Evolutionary conservation across 768 basidiomycete species (phyloP).

Genomic region (Ramaria sp.): DNA sequence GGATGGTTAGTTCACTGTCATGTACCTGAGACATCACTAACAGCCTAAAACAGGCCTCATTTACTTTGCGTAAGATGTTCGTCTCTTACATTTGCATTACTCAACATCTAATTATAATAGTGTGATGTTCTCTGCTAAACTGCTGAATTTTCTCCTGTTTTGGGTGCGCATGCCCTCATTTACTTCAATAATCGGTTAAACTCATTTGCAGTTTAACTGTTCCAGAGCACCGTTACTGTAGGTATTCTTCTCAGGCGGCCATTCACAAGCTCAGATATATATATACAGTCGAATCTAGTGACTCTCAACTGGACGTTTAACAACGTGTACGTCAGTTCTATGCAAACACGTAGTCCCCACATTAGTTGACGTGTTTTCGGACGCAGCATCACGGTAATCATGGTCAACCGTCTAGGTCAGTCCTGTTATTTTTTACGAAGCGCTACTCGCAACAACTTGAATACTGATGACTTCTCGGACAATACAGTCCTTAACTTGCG

Average conservation of each 20-base stretch:
- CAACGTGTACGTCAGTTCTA: not conserved
- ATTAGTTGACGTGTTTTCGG: not conserved
- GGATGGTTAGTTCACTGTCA: not conserved
- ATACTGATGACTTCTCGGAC: not conserved
- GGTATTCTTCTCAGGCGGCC: not conserved
- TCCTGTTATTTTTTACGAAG: not conserved
- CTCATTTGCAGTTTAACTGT: not conserved
- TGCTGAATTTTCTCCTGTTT: not conserved
- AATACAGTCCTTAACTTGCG: not conserved
- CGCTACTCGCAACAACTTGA: not conserved
- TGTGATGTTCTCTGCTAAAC: not conserved
- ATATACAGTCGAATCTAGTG: not conserved
- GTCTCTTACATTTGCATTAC: not conserved
- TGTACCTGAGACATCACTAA: not conserved
- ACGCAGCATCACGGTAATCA: not conserved
- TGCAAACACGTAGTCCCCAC: not conserved
- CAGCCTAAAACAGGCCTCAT: not conserved
- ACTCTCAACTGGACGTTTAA: slow-evolving; percentile 1
- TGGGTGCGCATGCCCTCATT: not conserved
- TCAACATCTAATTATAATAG: not conserved
- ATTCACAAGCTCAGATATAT: not conserved
- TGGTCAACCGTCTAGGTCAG: not conserved
- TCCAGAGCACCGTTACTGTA: slow-evolving; percentile 1
- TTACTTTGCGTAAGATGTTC: not conserved
- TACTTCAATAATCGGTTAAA: not conserved